These are phyloP conservation scores for Decorospora gaudefroyi DNA, from an alignment of 2,329 filamentous ascomycete genomes.

Conservation along the genomic window DNA sequence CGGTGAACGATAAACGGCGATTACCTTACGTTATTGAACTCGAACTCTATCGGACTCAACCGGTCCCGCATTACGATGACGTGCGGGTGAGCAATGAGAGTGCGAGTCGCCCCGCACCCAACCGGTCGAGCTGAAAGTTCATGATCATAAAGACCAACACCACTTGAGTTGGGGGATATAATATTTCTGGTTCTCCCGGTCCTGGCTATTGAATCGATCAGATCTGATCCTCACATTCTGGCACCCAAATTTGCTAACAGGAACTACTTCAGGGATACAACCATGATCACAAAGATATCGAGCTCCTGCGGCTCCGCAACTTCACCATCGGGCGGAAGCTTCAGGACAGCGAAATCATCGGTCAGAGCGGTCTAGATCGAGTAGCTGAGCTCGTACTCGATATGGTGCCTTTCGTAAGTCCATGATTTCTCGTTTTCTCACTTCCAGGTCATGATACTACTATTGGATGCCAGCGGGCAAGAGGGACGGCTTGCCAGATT, in stretches of 20 bases:
- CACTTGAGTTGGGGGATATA: slow-evolving; percentile 3
- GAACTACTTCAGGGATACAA: slow-evolving; percentile 66
- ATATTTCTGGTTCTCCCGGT: too few relatives aligned
- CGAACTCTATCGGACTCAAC: too few relatives aligned
- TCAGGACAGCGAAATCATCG: slow-evolving; percentile 65
- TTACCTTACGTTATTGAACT: slow-evolving; percentile 3
- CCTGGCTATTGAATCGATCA: slow-evolving; percentile 1
- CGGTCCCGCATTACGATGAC: slow-evolving; percentile 11
- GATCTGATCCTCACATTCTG: not conserved
- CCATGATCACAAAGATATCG: slow-evolving; percentile 75
- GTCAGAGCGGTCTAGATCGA: slow-evolving; percentile 65
- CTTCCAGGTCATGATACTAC: not conserved
- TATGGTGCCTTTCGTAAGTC: slow-evolving; percentile 80
- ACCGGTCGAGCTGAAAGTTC: slow-evolving; percentile 7
- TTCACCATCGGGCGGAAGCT: slow-evolving; percentile 74
- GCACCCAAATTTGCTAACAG: slow-evolving; percentile 27
- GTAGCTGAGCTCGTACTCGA: slow-evolving; percentile 67
- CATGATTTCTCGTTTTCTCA: not conserved
- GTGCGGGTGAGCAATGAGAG: slow-evolving; percentile 11
- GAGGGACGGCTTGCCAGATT: slow-evolving; percentile 6
- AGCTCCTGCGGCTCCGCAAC: slow-evolving; percentile 76
- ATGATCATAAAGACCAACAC: not conserved
- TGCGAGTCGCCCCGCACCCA: slow-evolving; percentile 9
- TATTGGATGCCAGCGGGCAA: slow-evolving; percentile 8
- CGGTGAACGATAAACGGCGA: slow-evolving; percentile 2